Conservation (phyloP, 768 basidiomycete genomes). For the Tricholoma terreum region DNA sequence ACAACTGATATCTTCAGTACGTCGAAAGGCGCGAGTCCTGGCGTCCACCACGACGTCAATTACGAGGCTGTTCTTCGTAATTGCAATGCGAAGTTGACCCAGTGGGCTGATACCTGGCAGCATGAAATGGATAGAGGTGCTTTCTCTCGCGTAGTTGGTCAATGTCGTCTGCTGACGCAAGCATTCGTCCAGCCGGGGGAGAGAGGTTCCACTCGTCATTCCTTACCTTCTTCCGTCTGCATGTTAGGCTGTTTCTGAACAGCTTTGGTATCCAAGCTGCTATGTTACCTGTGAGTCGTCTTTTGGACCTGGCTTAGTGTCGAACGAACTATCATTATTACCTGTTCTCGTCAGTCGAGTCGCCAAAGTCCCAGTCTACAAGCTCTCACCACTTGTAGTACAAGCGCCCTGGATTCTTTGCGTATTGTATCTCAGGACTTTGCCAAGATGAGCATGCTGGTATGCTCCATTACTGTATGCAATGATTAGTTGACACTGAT, state of each 20-base stretch:
- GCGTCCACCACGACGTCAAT: slow-evolving; percentile 61
- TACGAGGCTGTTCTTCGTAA: slow-evolving; percentile 69
- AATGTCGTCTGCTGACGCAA: not conserved
- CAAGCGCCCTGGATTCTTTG: slow-evolving; percentile 69
- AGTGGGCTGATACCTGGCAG: slow-evolving; percentile 74
- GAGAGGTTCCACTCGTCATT: slow-evolving; percentile 75
- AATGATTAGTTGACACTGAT: not conserved
- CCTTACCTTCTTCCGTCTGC: slow-evolving; percentile 70
- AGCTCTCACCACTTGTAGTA: slow-evolving; percentile 69
- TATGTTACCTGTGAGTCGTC: slow-evolving; percentile 48
- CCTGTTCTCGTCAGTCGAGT: slow-evolving; percentile 41
- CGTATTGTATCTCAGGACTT: slow-evolving; percentile 74
- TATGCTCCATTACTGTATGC: slow-evolving; percentile 29
- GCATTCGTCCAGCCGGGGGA: slow-evolving; percentile 51
- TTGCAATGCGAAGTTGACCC: slow-evolving; percentile 68
- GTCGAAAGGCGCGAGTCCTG: slow-evolving; percentile 39
- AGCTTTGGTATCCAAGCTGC: slow-evolving; percentile 75
- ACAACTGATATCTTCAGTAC: slow-evolving; percentile 72
- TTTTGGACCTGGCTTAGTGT: not conserved
- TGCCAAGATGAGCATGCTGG: slow-evolving; percentile 69
- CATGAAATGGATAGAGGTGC: slow-evolving; percentile 69
- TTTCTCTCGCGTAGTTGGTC: slow-evolving; percentile 8
- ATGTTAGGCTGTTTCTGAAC: slow-evolving; percentile 80
- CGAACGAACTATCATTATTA: slow-evolving; percentile 7
- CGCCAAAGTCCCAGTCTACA: slow-evolving; percentile 60